A percentile compares a stretch with the other conserved stretches of the same genome.
Conservation (phyloP, 2,329 filamentous ascomycete genomes). For the Fusarium tricinctum region DNA sequence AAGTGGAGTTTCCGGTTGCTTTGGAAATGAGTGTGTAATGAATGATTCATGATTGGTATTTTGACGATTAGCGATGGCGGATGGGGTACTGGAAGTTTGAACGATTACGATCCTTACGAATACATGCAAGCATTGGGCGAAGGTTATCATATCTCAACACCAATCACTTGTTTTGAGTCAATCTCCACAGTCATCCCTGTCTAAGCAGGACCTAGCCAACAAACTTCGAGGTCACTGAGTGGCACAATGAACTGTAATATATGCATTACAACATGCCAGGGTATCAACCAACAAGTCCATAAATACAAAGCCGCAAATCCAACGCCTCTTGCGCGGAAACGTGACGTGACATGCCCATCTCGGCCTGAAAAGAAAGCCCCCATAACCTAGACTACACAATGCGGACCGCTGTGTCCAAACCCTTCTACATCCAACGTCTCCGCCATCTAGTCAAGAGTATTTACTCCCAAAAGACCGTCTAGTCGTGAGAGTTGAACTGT, state of each 20-base stretch:
- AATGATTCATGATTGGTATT: slow-evolving; percentile 1
- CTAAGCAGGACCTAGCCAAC: neutral
- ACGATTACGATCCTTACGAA: slow-evolving; percentile 21
- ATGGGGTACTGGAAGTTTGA: neutral
- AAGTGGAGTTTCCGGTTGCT: no score
- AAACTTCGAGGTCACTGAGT: neutral
- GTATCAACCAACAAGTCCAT: slow-evolving; percentile 27
- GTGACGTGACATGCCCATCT: neutral
- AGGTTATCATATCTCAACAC: slow-evolving; percentile 2
- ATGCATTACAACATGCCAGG: slow-evolving; percentile 17
- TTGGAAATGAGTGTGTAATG: slow-evolving; percentile 3
- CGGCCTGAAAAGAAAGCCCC: neutral
- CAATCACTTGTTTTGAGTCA: neutral
- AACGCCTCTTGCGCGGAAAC: slow-evolving; percentile 4
- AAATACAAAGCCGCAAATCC: slow-evolving; percentile 28
- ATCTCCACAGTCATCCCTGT: neutral
- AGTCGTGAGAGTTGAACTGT: slow-evolving; percentile 12
- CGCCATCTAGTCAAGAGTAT: slow-evolving; percentile 14
- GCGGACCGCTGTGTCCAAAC: neutral
- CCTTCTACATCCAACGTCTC: neutral
- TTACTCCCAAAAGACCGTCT: slow-evolving; percentile 12
- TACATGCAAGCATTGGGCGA: neutral
- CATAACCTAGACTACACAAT: neutral
- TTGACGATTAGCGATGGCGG: neutral
- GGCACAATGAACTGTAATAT: neutral